phyloP scores from a whole-genome alignment of 2,329 filamentous ascomycete species.

The Incumbomyces lentus region DNA sequence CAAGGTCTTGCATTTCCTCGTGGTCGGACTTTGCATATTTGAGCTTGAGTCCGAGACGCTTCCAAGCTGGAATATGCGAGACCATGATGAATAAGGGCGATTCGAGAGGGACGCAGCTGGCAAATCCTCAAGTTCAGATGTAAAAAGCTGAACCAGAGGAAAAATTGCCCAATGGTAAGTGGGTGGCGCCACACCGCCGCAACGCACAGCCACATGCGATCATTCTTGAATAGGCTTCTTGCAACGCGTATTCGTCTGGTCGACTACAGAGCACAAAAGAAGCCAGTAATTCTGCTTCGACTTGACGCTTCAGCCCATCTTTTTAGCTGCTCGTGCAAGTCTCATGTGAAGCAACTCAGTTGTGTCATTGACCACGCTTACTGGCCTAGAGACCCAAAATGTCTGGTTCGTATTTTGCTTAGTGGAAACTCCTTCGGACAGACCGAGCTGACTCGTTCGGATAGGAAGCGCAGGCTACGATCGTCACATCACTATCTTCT shows the following conservation, averaged over 20 bases:
- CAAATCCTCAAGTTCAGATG: too few species aligned
- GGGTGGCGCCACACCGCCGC: too few species aligned
- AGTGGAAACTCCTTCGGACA: constrained; percentile 14
- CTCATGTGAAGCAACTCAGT: constrained; percentile 10
- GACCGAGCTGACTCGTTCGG: constrained; percentile 22
- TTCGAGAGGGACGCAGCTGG: too few species aligned
- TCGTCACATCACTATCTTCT: constrained; percentile 99
- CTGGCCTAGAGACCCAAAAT: constrained; percentile 23
- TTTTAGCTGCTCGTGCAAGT: not conserved
- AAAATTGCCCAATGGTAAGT: too few species aligned
- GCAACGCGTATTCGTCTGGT: constrained; percentile 4
- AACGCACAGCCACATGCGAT: too few species aligned
- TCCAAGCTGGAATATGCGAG: constrained; percentile 45
- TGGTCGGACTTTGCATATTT: constrained; percentile 39
- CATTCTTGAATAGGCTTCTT: not conserved
- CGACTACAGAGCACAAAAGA: not conserved
- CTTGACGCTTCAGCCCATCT: not conserved
- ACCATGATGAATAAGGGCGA: constrained; percentile 6
- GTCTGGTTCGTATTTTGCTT: constrained; percentile 31
- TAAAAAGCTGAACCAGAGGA: too few species aligned
- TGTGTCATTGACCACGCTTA: not conserved
- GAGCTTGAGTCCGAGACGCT: constrained; percentile 49
- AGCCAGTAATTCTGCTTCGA: constrained; percentile 1
- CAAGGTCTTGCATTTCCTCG: constrained; percentile 8
- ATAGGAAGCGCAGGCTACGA: constrained; percentile 83